Evolutionary conservation across 208 protist genomes (phyloP).

Genomic region (Wallacemonas sp.): DNA sequence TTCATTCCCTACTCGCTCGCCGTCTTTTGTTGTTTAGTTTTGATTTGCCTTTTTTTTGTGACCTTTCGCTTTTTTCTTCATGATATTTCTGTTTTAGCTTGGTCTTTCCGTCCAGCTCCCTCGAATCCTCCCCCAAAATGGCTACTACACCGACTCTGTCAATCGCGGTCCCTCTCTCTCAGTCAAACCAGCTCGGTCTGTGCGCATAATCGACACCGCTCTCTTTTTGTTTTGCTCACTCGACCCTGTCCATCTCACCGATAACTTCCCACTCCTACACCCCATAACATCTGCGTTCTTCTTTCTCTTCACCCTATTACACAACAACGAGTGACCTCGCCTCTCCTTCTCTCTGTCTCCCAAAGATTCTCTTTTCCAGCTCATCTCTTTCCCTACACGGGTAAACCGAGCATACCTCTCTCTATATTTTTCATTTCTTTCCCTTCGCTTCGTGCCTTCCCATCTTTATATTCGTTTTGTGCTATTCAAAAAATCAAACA

Average conservation of each 20-base stretch:
- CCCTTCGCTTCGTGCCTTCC: background rate
- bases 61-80: background rate
- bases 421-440: background rate
- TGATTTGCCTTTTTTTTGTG: background rate
- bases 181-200: too few species aligned
- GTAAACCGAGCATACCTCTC: too few species aligned
- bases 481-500: background rate
- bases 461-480: background rate
- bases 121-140: too few species aligned
- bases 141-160: too few species aligned
- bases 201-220: background rate
- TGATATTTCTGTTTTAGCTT: too few species aligned
- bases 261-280: background rate
- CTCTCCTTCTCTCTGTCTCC: background rate
- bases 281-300: too few species aligned
- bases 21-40: background rate
- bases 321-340: too few species aligned
- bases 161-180: too few species aligned
- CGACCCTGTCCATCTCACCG: background rate
- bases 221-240: conserved; percentile 17
- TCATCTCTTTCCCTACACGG: too few species aligned
- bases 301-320: too few species aligned
- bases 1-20: background rate
- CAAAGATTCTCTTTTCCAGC: too few species aligned
- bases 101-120: too few species aligned